Base-by-base conservation (phyloP, 179 eudicot species). In the Camellia oleifera region DNA sequence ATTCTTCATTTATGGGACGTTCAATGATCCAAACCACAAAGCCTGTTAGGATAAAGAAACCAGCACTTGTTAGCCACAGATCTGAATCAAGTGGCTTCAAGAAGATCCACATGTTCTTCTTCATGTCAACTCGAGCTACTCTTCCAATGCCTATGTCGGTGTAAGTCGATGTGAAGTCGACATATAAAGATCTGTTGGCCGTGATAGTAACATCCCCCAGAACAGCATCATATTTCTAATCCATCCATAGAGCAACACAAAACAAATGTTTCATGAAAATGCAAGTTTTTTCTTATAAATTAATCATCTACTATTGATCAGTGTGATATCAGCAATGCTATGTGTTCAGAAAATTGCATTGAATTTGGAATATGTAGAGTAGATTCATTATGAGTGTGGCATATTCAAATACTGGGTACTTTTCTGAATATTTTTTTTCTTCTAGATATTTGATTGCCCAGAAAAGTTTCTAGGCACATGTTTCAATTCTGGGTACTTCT, bases 141-240 rank as follows among this genome's bases (percentile, higher is more conserved):
- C 70, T 83, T 64, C 77, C 75, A 44, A 89, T 70, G 5, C 89
- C 92, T 12, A 85, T 68, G 4, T 83, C 87, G 0, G 87, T 83
- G 60, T 14, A 79, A 26, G 84, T 69, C 18, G 56, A 32, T 67
- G 87, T 85, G 57, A 85, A 85, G 72, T 82, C 87, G 15, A 81
- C 87, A 50, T 66, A 81, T 9, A 15, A 6, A 17, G 82, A 78
- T 80, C 87, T 75, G 26, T 84, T 81, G 46, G 78, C 40, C 12
- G 61, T 66, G 15, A 81, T 81, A 1, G 80, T 78, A 15, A 77
- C 44, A 32, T 84, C 84, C 20, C 87, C 87, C 2, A 84, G 52
- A 2, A 63, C 80, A 75, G 65, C 84, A 79, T 84, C 87, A 48
- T 8, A 68, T 2, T 69, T 75, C 83, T 78, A 62, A 6, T 8